phyloP scores from a whole-genome alignment of 495 filamentous ascomycete genomes.

The Penicillium roqueforti region DNA sequence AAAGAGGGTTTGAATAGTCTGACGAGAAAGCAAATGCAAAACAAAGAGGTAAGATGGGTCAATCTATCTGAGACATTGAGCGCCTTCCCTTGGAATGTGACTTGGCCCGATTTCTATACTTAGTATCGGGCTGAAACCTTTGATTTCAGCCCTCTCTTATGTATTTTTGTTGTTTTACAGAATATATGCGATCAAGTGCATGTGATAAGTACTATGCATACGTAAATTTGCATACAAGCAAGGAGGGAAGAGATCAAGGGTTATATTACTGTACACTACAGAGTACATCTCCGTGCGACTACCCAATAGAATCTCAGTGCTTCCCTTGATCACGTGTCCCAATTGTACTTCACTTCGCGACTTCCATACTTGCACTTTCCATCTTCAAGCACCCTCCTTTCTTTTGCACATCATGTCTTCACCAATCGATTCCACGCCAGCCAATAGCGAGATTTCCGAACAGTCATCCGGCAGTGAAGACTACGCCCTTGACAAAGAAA shows the following conservation, averaged over 20 bases:
- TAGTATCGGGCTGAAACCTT: not conserved
- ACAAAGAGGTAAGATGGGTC: not conserved
- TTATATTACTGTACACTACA: not conserved
- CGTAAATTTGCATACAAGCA: not conserved
- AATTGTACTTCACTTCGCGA: not conserved
- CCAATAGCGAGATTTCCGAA: not conserved
- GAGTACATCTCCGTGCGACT: too few relatives aligned
- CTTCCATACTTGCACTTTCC: not conserved
- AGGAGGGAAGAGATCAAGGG: not conserved
- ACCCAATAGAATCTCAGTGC: too few relatives aligned
- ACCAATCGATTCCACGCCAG: not conserved
- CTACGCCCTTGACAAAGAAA: not conserved
- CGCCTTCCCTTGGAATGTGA: slow-evolving; percentile 2
- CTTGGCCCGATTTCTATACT: not conserved
- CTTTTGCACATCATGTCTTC: not conserved
- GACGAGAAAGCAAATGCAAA: not conserved
- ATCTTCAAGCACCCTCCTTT: not conserved
- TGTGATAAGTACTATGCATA: slow-evolving; percentile 4
- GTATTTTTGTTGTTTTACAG: not conserved
- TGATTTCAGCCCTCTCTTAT: not conserved
- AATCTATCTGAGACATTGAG: slow-evolving; percentile 2
- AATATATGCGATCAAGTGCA: not conserved
- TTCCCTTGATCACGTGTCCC: not conserved
- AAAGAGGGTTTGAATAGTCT: not conserved
- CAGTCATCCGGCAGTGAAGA: not conserved